Evolutionary conservation across 2,329 filamentous ascomycete species (phyloP).

Genomic region (Microcyclosporella mali): DNA sequence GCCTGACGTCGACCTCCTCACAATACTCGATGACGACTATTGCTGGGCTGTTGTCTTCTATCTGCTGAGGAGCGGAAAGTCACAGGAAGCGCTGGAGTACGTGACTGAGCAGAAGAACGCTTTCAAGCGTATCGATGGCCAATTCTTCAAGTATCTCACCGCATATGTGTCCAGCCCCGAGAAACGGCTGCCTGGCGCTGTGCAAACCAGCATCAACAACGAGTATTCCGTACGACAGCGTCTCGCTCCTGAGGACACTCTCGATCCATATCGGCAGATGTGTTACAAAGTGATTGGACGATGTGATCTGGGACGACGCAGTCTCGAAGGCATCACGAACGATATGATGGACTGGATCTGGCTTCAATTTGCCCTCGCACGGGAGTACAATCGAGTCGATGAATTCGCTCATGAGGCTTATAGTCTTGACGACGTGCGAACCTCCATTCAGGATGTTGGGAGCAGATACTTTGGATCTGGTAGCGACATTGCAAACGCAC

Average conservation of each 20-base stretch:
- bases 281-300: conserved; percentile 96
- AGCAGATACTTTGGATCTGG: conserved; percentile 83
- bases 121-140: conserved; percentile 85
- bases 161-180: conserved; percentile 74
- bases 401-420: conserved; percentile 59
- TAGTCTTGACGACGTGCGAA: conserved; percentile 63
- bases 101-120: conserved; percentile 71
- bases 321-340: conserved; percentile 52
- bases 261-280: conserved; percentile 92
- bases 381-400: conserved; percentile 56
- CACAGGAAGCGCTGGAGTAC: conserved; percentile 78
- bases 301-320: conserved; percentile 54
- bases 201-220: conserved; percentile 81
- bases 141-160: conserved; percentile 80
- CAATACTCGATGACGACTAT: conserved; percentile 69
- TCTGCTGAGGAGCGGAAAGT: conserved; percentile 75
- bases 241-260: conserved; percentile 76
- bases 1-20: conserved; percentile 64
- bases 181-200: conserved; percentile 66
- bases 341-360: conserved; percentile 62
- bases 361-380: conserved; percentile 58
- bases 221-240: conserved; percentile 82
- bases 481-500: conserved; percentile 70
- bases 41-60: conserved; percentile 95
- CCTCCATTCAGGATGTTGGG: conserved; percentile 80